Base-by-base conservation (phyloP, 768 basidiomycete species). In the Psilocybe cubensis region DNA sequence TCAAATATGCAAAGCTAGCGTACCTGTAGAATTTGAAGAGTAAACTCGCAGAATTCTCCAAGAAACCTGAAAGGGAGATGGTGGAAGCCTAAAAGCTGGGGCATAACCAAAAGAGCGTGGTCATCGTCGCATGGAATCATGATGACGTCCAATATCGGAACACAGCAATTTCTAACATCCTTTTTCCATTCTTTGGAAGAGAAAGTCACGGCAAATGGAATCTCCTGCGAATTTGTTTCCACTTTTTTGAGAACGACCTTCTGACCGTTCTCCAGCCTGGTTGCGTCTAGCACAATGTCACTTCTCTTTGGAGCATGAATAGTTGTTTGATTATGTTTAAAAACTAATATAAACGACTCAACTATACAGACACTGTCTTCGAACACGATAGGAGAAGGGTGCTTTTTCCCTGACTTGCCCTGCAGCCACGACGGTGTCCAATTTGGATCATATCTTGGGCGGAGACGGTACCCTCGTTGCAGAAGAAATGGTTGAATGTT, bases 81-180 rank as follows among this genome's bases (percentile, higher is more conserved):
- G 17, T 52, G 33, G 6, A 55, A 53, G 2, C 57, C 29, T 12
- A 71, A 33, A 8, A 67, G 50, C 20, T 57, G 47, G 2, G 68
- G 68, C 63, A 69, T 66, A 4, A 68, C 68, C 17, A 69, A 12
- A 2, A 71, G 23, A 1, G 56, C 60, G 11, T 42, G 25, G 9
- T 48, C 43, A 11, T 65, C 55, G 24, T 59, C 35, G 41, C 59
- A 54, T 12, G 69, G 68, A 24, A 68, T 45, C 1, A 58, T 57
- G 10, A 72, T 61, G 3, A 67, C 50, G 25, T 70, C 68, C 3
- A 70, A 49, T 3, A 72, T 53, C 1, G 66, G 68, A 1, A 68
- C 63, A 4, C 63, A 41, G 42, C 57, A 60, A 47, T 72, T 73
- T n/a, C 67, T 41, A n/a, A n/a, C n/a, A n/a, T n/a, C n/a, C n/a